Conservation (phyloP, 2,329 filamentous ascomycete genomes). For the Fusarium irregulare region DNA sequence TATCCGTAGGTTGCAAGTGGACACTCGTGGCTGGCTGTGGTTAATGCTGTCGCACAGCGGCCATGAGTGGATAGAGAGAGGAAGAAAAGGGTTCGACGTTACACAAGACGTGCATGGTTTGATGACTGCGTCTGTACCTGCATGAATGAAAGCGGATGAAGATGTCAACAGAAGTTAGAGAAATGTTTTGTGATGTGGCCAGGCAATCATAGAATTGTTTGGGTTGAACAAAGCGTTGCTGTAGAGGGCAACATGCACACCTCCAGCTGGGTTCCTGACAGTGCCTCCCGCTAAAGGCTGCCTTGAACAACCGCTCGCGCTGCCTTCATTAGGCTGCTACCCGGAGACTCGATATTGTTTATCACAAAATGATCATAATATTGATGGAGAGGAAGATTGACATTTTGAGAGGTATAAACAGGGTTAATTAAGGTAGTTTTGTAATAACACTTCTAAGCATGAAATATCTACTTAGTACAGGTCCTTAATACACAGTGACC, state of each 20-base stretch:
- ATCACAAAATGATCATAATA: not conserved
- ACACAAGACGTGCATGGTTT: not conserved
- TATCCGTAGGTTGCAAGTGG: not conserved
- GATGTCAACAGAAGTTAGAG: not conserved
- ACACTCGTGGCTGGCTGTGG: slow-evolving; percentile 8
- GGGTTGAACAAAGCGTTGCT: not conserved
- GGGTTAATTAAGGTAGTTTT: not conserved
- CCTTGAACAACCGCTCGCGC: not conserved
- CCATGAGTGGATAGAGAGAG: slow-evolving; percentile 3
- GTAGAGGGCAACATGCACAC: not conserved
- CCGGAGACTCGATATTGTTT: not conserved
- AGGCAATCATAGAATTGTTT: not conserved
- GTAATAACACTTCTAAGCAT: slow-evolving; percentile 1
- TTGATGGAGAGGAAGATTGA: not conserved
- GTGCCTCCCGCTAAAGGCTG: not conserved
- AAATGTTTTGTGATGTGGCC: not conserved
- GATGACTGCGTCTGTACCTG: slow-evolving; percentile 18
- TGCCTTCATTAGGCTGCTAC: not conserved
- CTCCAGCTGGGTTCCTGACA: not conserved
- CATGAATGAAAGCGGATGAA: slow-evolving; percentile 2
- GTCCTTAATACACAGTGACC: slow-evolving; percentile 1
- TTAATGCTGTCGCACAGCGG: slow-evolving; percentile 9
- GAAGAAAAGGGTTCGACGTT: not conserved
- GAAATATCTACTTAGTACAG: slow-evolving; percentile 12
- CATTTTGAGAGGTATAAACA: not conserved